phyloP scores from a whole-genome alignment of 805 yeast genomes.

The Metschnikowia koreensis region DNA sequence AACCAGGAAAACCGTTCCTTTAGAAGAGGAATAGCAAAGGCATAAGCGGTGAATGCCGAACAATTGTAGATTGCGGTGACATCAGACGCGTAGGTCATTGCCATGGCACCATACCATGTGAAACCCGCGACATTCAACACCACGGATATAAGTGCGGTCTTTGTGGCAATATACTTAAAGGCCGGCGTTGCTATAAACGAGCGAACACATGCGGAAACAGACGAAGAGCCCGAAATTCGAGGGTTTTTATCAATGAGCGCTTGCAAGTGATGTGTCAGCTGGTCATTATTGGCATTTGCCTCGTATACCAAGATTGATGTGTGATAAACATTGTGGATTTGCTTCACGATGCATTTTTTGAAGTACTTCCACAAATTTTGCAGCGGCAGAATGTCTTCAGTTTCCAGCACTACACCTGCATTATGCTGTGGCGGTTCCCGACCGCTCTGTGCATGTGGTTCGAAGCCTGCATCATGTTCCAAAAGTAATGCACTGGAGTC shows the following conservation, averaged over 20 bases:
- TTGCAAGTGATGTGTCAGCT: constrained; percentile 32
- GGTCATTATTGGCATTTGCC: constrained; percentile 36
- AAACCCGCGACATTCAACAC: constrained; percentile 73
- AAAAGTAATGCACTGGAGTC: constrained; percentile 31
- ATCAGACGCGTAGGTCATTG: constrained; percentile 76
- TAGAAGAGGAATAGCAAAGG: constrained; percentile 75
- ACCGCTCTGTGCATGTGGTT: constrained; percentile 3
- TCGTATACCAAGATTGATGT: constrained; percentile 44
- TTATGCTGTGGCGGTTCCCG: constrained; percentile 9
- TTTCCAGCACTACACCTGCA: constrained; percentile 1
- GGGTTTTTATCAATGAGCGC: constrained; percentile 36
- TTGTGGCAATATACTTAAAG: constrained; percentile 44
- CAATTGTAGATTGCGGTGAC: constrained; percentile 90
- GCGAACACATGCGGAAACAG: constrained; percentile 30
- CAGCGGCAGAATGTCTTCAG: background rate
- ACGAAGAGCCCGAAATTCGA: constrained; percentile 32
- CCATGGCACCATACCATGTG: constrained; percentile 85
- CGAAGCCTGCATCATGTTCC: constrained; percentile 18
- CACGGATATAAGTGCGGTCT: constrained; percentile 46
- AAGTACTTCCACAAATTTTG: constrained; percentile 27
- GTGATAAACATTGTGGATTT: constrained; percentile 44
- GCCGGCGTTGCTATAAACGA: constrained; percentile 46
- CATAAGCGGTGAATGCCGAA: constrained; percentile 83
- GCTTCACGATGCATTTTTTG: constrained; percentile 38
- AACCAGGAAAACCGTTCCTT: constrained; percentile 61